phyloP scores from a whole-genome alignment of 495 filamentous ascomycete species.

The Neurospora sp. region DNA sequence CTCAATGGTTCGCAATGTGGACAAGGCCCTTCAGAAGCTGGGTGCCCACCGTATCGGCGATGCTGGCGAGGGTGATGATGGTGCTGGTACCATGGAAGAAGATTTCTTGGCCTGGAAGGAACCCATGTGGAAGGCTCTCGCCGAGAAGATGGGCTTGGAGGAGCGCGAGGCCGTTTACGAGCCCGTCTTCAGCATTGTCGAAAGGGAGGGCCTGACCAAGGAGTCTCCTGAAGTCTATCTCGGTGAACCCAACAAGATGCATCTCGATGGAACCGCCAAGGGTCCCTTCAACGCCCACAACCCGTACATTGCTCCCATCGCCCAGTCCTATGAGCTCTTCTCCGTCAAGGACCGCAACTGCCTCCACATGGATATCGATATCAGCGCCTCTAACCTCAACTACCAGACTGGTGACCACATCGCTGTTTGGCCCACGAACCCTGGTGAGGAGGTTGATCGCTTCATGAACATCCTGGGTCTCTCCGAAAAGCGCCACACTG shows the following conservation, averaged over 20 bases:
- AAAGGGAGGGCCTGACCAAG: conserved; percentile 60
- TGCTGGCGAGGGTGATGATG: conserved; percentile 94
- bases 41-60: conserved; percentile 76
- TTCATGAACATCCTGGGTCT: conserved; percentile 76
- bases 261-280: conserved; percentile 73
- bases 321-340: conserved; percentile 83
- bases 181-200: conserved; percentile 74
- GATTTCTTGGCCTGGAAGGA: conserved; percentile 99
- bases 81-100: conserved; percentile 98
- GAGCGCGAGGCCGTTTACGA: conserved; percentile 97
- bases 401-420: conserved; percentile 98
- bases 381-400: conserved; percentile 71
- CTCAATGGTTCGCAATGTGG: conserved; percentile 87
- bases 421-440: conserved; percentile 94
- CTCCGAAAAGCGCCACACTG: conserved; percentile 61
- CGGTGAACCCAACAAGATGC: conserved; percentile 92
- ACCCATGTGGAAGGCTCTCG: conserved; percentile 87
- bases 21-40: conserved; percentile 65
- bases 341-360: conserved; percentile 89
- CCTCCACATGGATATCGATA: conserved; percentile 91
- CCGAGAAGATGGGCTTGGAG: conserved; percentile 73
- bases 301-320: conserved; percentile 91
- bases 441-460: conserved; percentile 83
- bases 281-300: conserved; percentile 96
- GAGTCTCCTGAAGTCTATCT: conserved; percentile 87